Evolutionary conservation across 2,329 filamentous ascomycete genomes (phyloP).

Genomic region (Clarireedia homoeocarpa): DNA sequence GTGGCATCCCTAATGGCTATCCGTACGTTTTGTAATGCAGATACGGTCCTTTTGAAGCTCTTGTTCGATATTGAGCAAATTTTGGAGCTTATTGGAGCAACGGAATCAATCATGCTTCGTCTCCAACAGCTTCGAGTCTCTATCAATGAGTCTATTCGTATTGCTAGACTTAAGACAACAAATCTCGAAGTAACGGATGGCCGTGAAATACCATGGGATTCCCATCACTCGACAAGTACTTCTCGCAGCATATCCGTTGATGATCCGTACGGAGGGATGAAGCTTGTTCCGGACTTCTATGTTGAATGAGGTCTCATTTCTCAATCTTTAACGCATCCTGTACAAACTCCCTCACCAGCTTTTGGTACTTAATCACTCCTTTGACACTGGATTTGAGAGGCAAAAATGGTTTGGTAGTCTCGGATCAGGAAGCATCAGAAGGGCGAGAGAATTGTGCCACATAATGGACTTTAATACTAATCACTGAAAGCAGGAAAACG

Average conservation of each 20-base stretch:
- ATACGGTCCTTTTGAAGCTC: constrained; percentile 41
- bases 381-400: too few relatives aligned
- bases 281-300: constrained; percentile 20
- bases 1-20: constrained; percentile 39
- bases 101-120: constrained; percentile 20
- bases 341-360: not conserved
- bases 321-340: not conserved
- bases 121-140: constrained; percentile 24
- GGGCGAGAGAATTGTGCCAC: too few relatives aligned
- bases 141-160: constrained; percentile 21
- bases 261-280: constrained; percentile 18
- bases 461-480: too few relatives aligned
- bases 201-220: constrained; percentile 10
- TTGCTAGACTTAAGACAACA: not conserved
- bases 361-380: not conserved
- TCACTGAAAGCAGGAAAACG: too few relatives aligned
- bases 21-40: constrained; percentile 42
- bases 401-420: too few relatives aligned
- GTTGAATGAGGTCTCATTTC: not conserved
- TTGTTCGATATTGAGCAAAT: constrained; percentile 40
- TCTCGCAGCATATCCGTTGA: constrained; percentile 4
- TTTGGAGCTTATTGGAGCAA: constrained; percentile 37
- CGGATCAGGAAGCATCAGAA: too few relatives aligned
- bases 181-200: constrained; percentile 8
- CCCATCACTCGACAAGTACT: constrained; percentile 7